Base-by-base conservation (phyloP, 108 stramenopile species). In the Nitzschia palea region DNA sequence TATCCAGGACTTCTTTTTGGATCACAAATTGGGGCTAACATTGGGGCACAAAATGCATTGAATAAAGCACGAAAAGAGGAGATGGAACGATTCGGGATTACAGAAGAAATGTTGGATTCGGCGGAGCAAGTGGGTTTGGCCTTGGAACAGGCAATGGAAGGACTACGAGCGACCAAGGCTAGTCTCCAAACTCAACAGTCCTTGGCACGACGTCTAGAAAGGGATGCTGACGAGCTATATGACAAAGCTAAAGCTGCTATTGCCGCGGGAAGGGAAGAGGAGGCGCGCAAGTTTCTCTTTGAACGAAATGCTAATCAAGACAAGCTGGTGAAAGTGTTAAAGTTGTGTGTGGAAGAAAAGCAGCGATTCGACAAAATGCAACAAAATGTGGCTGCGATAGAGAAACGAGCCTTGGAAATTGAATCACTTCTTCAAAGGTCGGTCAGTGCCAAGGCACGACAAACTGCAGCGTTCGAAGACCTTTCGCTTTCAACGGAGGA, bases 1-100 rank as follows among this genome's bases (percentile, higher is more conserved):
- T n/a, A n/a, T n/a, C n/a, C n/a, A 74, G 72, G 70, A 56, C 82
- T 80, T 29, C 56, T 91, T 33, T 91, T 94, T 74, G 93, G 93
- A 3, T 88, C 89, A 1, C 80, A 87, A 40, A 80, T 94, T 25
- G 89, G 93, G 9, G 62, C 77, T 15, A 78, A 78, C 12, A 53
- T 89, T 20, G 93, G 89, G 9, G 60, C 68, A 3, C 52, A 73
- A 22, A 73, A 73, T 48, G 80, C 82, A 2, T 42, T 82, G 22
- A 80, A 90, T 44, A 73, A 71, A 69, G 92, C 88, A 4, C 66
- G 83, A 44, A 59, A 82, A 64, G 82, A 87, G 27, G 93, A 91
- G 70, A 88, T 91, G 86, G 77, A 79, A 68, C 71, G 82, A 23
- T 76, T 79, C 44, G 92, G 92, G 4, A 60, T 94, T 1, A 80